Percentiles rank a stretch among this genome's conserved stretches.
phyloP scores from a whole-genome alignment of 2,329 filamentous ascomycete species.

The Coniella lustricola region DNA sequence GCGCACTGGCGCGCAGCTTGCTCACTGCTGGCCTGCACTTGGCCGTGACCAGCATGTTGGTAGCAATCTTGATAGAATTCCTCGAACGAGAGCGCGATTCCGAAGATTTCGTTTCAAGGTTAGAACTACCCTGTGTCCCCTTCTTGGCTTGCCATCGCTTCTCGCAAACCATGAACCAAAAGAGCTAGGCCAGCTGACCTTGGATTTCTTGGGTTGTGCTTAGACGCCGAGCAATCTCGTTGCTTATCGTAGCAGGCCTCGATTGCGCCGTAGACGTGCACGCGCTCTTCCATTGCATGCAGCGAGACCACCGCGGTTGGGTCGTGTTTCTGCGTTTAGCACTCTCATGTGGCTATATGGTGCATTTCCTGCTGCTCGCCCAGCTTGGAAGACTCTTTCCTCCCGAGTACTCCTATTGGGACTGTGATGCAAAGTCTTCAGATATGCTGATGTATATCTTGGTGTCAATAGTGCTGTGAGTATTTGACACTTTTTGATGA shows the following conservation, averaged over 20 bases:
- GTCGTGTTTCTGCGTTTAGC: constrained; percentile 26
- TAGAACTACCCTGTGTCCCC: constrained; percentile 1
- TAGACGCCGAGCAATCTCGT: constrained; percentile 25
- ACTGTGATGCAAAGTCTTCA: constrained; percentile 23
- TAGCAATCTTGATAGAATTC: constrained; percentile 16
- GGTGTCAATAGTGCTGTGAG: constrained; percentile 30
- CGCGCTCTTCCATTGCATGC: constrained; percentile 26
- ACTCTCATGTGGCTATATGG: constrained; percentile 28
- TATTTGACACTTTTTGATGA: neutral
- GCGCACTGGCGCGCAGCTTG: constrained; percentile 10
- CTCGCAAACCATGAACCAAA: too few relatives aligned
- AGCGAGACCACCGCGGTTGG: constrained; percentile 24
- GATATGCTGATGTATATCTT: constrained; percentile 29
- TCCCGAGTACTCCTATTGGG: constrained; percentile 30
- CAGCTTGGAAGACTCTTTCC: constrained; percentile 31
- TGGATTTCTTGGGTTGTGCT: neutral
- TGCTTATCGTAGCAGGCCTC: constrained; percentile 25
- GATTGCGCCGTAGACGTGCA: constrained; percentile 31
- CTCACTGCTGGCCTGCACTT: constrained; percentile 17
- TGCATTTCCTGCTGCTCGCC: constrained; percentile 29
- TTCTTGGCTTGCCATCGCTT: too few relatives aligned
- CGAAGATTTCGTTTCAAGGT: constrained; percentile 3
- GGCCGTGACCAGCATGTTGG: constrained; percentile 16
- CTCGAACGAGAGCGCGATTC: neutral
- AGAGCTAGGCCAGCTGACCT: neutral